A percentile compares a stretch with the other conserved stretches of the same genome.
These are phyloP conservation scores for Xerocomus spinulosus DNA, from an alignment of 768 basidiomycete species.

Conservation along the genomic window DNA sequence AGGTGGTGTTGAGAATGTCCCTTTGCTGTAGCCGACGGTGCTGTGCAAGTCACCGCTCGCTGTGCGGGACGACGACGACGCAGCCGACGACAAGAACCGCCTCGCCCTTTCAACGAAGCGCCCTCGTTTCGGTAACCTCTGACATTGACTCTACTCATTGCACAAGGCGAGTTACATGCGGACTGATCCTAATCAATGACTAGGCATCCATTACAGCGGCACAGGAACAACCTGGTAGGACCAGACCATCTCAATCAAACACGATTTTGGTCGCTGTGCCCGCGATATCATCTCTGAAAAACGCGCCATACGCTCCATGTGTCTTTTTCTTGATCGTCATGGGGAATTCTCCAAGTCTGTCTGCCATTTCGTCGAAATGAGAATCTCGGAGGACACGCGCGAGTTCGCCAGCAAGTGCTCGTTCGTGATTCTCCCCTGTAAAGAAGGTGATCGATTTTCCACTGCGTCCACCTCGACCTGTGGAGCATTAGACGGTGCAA, in stretches of 20 bases:
- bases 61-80: too few relatives aligned
- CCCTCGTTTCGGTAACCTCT: too few relatives aligned
- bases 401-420: conserved; percentile 85
- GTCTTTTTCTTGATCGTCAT: conserved; percentile 97
- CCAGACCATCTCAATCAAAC: conserved; percentile 45
- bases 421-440: conserved; percentile 86
- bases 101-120: too few relatives aligned
- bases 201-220: too few relatives aligned
- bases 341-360: conserved; percentile 73
- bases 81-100: too few relatives aligned
- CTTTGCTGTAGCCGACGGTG: background rate
- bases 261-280: conserved; percentile 74
- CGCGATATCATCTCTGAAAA: conserved; percentile 61
- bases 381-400: conserved; percentile 87
- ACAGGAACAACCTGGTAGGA: background rate
- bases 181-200: too few relatives aligned
- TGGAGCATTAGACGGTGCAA: background rate
- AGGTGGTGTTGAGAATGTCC: background rate
- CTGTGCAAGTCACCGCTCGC: background rate
- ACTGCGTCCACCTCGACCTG: conserved; percentile 83
- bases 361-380: conserved; percentile 68
- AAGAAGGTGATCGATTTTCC: conserved; percentile 97
- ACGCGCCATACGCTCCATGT: conserved; percentile 86
- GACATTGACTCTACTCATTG: too few relatives aligned
- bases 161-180: background rate